Evolutionary conservation across 2,329 filamentous ascomycete genomes (phyloP), one percentile per base, ranked within the genome.

Genomic region (Paraphaeosphaeria sporulosa): DNA sequence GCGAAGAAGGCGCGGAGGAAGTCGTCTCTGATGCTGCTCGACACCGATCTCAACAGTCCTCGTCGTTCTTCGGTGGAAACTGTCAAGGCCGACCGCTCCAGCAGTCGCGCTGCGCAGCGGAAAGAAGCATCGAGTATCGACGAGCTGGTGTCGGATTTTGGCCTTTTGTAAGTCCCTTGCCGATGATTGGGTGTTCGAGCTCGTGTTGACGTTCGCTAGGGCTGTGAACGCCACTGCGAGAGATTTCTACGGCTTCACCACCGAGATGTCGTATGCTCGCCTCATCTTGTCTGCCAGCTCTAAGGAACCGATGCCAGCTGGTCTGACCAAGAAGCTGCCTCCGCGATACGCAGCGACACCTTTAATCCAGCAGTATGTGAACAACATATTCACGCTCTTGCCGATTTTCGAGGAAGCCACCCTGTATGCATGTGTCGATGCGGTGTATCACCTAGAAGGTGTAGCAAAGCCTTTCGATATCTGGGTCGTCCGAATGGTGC

Each of bases 141-240:
- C 78, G 90, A 95, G 55, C 82, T 98, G 2, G 92, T 97, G 23
- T 96, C 94, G 0, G 94, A 97, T 72, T 97, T 98, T 82, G 94
- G 94, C 56, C 94, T 93, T 71, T 81, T 97, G 89, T 96, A 76
- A 78, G 89, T 79, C 60, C 52, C 51, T 10, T n/a, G 21, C 54
- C 30, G 17, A 23, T 19, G 8, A 15, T 48, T 55, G 17, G 42
- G 12, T 21, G n/a, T 6, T 5, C 13, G 40, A 15, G 15, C 34
- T 53, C 30, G 30, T 21, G 51, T 67, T 69, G 32, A 70, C 66
- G 2, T 58, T 10, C 25, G 4, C 9, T 55, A 95, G 93, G 58
- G 93, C 94, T 5, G 92, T 99, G 72, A 96, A 97, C 81, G 94
- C 95, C 30, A 97, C 94, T 0, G 94, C 94, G 1, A 87, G 93